Base-by-base conservation (phyloP, 305 asterid genomes). In the Fraxinus angustifolia region DNA sequence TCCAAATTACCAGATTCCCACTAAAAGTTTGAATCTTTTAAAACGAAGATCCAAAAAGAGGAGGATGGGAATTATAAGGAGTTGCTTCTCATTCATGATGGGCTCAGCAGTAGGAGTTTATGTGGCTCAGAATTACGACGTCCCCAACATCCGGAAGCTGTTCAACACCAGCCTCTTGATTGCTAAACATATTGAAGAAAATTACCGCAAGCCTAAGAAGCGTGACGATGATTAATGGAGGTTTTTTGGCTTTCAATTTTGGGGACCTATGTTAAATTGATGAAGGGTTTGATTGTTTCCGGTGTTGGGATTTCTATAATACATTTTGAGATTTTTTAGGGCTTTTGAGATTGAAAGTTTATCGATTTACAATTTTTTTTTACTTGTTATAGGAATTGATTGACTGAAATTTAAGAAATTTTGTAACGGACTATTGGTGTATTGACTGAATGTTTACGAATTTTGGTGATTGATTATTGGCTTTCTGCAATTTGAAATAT, bases 71-170 rank as follows among this genome's bases (percentile, higher is more conserved):
- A 78, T 90, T 6, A 79, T 92, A 65, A 85, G 78, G 83, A 90
- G 88, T 87, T 40, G 89, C 75, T 90, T 94, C 83, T 81, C 91
- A 19, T 92, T 92, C 86, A 76, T 86, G 82, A 21, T 87, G 68
- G 98, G 97, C 42, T 88, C 96, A 34, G 88, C 82, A 19, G 83
- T 86, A 65, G 97, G 98, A 40, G 85, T 94, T 36, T 94, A 91
- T 83, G 72, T 88, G 36, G 98, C 97, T 75, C 98, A 94, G 92
- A 92, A 91, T 79, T 94, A 94, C 90, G 88, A 88, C 88, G 97
- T 92, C 7, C 98, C 98, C 34, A 90, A 92, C 60, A 78, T 94
- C 23, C 87, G 77, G 72, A 92, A 92, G 86, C 92, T 94, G 19
- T 70, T 80, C 79, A 87, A 86, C 79, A 88, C 93, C 10, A 92